Conservation (phyloP, 768 basidiomycete genomes). For the Pisolithus orientalis region DNA sequence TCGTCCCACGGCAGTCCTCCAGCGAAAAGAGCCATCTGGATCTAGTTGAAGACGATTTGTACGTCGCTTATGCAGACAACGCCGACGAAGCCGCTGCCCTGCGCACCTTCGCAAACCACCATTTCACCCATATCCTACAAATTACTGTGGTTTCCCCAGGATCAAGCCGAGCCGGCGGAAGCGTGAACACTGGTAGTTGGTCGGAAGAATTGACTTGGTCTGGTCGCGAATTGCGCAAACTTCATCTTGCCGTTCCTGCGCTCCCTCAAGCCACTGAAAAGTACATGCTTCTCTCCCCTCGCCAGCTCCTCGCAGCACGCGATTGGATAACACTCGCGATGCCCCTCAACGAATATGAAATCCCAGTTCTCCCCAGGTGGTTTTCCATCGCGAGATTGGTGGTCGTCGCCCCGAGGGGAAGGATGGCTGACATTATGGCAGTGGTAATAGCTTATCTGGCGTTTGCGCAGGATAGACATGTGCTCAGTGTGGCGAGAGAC, state of each 20-base stretch:
- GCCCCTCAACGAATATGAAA: slow-evolving; percentile 19
- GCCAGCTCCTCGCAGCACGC: slow-evolving; percentile 34
- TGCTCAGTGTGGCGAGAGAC: slow-evolving; percentile 14
- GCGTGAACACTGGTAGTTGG: not conserved
- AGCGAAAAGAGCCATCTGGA: slow-evolving; percentile 4
- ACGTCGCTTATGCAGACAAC: slow-evolving; percentile 14
- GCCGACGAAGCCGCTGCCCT: slow-evolving; percentile 5
- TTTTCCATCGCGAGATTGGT: slow-evolving; percentile 16
- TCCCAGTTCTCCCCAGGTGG: slow-evolving; percentile 3
- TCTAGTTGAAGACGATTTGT: slow-evolving; percentile 9
- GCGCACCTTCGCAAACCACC: slow-evolving; percentile 6
- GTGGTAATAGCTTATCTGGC: slow-evolving; percentile 24
- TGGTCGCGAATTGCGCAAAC: not conserved
- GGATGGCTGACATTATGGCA: slow-evolving; percentile 25
- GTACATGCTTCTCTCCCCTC: slow-evolving; percentile 21
- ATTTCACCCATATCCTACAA: slow-evolving; percentile 18
- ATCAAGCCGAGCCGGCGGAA: not conserved
- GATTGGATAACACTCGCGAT: slow-evolving; percentile 39
- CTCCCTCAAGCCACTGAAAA: not conserved
- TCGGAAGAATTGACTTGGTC: not conserved
- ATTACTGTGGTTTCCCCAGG: slow-evolving; percentile 1
- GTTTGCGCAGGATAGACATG: slow-evolving; percentile 16
- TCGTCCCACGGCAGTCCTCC: not conserved
- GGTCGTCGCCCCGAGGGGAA: slow-evolving; percentile 21
- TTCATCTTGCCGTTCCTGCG: slow-evolving; percentile 1